Evolutionary conservation across 148 eudicot genomes (phyloP).

Genomic region (Mesembryanthemum crystallinum): DNA sequence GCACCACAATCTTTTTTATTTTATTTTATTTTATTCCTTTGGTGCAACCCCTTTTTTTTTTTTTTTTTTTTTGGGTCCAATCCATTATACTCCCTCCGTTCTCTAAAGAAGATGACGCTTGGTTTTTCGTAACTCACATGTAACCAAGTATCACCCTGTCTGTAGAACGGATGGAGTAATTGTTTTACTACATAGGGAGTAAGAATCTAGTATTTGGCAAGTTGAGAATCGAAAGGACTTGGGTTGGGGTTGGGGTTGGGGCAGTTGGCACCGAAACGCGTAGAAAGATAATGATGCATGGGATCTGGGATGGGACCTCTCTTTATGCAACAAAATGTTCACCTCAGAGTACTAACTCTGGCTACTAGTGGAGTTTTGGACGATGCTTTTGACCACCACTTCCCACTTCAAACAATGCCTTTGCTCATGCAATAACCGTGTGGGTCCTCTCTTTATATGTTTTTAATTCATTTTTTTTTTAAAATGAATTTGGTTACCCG

Average conservation of each 20-base stretch:
- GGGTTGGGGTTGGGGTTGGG: too few species aligned
- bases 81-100: too few species aligned
- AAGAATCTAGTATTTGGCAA: not conserved
- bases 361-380: not conserved
- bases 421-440: slow-evolving; percentile 7
- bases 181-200: too few species aligned
- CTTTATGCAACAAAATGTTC: slow-evolving; percentile 1
- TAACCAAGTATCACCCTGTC: too few species aligned
- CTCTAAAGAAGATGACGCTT: too few species aligned
- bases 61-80: too few species aligned
- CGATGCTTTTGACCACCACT: slow-evolving; percentile 5
- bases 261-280: slow-evolving; percentile 28
- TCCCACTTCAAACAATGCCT: not conserved
- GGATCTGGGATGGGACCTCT: not conserved
- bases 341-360: not conserved
- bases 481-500: too few species aligned
- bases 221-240: slow-evolving; percentile 4
- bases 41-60: too few species aligned
- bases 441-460: not conserved
- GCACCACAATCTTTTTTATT: too few species aligned
- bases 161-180: too few species aligned
- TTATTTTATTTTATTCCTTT: too few species aligned
- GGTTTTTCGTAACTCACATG: too few species aligned
- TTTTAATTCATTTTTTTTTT: not conserved
- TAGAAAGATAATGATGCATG: slow-evolving; percentile 22